Evolutionary conservation across 164 flowering plant species (phyloP), one percentile per base, ranked within the genome.

Genomic region (Hamamelis virginiana): DNA sequence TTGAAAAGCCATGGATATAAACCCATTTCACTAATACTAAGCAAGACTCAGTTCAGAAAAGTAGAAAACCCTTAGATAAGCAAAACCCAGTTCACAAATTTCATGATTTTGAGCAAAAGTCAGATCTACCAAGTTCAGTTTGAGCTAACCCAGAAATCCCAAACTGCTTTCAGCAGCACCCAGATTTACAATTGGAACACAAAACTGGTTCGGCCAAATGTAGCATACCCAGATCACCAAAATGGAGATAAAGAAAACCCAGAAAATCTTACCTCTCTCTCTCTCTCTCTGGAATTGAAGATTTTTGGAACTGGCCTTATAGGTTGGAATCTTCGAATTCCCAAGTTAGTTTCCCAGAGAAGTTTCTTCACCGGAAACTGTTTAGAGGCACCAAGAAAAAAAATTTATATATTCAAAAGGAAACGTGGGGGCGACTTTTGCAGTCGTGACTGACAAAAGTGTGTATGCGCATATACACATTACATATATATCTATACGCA

Each of bases 341-440:
- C 45, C n/a, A n/a, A 22, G 26, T n/a, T 5, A 44, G 38, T 15
- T 69, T 59, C 16, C n/a, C 33, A 23, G 27, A 52, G 11, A 19
- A 45, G 45, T 47, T 63, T 23, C 19, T 63, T 70, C n/a, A 16
- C 23, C 14, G 41, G 64, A 57, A 33, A 33, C 41, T 2, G 2
- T 33, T 33, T 33, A 6, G 41, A 33, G 41, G 6, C 41, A 33
- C 41, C 41, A 33, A 33, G 6, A 46, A 23, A 50, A 22, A 52
- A 27, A 55, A 73, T 25, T 16, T 28, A 19, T 58, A 59, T 58
- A n/a, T n/a, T n/a, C n/a, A n/a, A n/a, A 22, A 62, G 38, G 26
- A 56, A 64, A 74, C 76, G 76, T 74, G 76, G 72, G 26, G 69
- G 72, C 76, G 61, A 74, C 76, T 68, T 68, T n/a, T n/a, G n/a